Conservation (phyloP, 345 rosid species). For the Acer saccharum region DNA sequence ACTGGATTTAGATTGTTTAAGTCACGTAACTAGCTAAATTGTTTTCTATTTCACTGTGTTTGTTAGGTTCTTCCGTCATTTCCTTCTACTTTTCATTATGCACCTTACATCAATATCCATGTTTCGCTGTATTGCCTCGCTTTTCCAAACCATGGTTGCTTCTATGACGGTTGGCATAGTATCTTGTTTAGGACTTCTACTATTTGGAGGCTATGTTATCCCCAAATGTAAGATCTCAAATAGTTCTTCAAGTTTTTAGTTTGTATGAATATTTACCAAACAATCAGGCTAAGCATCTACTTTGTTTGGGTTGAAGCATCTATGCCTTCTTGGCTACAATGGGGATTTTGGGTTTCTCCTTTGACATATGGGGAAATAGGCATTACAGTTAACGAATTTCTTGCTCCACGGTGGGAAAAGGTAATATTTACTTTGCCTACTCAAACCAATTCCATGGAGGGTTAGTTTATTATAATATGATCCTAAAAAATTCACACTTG, state of each 20-base stretch:
- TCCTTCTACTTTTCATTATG: background rate
- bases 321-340: background rate
- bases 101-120: conserved; percentile 4
- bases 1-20: background rate
- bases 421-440: background rate
- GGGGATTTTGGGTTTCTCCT: conserved; percentile 13
- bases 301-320: background rate
- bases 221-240: background rate
- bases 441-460: background rate
- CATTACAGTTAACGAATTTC: conserved; percentile 2
- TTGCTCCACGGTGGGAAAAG: conserved; percentile 12
- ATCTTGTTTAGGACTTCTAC: background rate
- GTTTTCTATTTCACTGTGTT: background rate
- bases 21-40: background rate
- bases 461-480: background rate
- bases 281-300: background rate
- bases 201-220: background rate
- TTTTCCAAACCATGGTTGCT: background rate
- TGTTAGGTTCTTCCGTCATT: conserved; percentile 9
- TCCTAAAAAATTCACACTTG: too few species aligned
- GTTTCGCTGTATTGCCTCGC: background rate
- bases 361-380: conserved; percentile 1
- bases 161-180: background rate
- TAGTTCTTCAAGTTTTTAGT: background rate
- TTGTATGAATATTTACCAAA: background rate